Base-by-base conservation (phyloP, 306 rosid species). In the Malus sylvestris region DNA sequence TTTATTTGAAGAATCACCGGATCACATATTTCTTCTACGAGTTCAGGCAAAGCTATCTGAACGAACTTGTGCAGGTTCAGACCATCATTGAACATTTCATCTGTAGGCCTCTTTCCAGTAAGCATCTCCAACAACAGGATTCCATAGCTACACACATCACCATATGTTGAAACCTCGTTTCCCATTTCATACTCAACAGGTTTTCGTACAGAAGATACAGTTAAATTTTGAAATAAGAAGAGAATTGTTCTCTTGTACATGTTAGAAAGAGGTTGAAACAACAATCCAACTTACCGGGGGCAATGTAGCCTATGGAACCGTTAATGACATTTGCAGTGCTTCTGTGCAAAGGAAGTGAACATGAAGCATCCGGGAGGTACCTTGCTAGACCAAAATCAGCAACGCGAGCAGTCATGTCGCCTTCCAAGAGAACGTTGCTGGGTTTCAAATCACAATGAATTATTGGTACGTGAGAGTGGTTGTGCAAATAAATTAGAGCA, bases 1-100 rank as follows among this genome's bases (percentile, higher is more conserved):
- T 45, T 67, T 1, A 40, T 14, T 29, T 58, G 32, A 16, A 57
- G 15, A 68, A 74, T 61, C 29, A 19, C 57, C 7, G 76, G 82
- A 30, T 81, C 78, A 8, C 35, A 19, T 27, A 78, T 35, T 35
- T 72, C 67, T 78, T 68, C 33, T 6, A 78, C 45, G 2, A 6
- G 33, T 3, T 69, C 68, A 2, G 87, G 74, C 63, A 81, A 33
- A 3, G 78, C 64, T 38, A 49, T n/a, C 18, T 9, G 22, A 46
- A 67, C 83, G 61, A 30, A 70, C 40, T 70, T 78, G 76, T 81
- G 80, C 25, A 84, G 72, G 73, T 72, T 81, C 5, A 71, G 13
- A 4, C 33, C 87, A 22, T 84, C 76, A 22, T 14, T 78, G 33
- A 84, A 84, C 38, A 81, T 74, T 1, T 40, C 72, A 60, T 74